Evolutionary conservation across 257 asterid species (phyloP), one percentile per base, ranked within the genome.

Genomic region (Rubia yunnanensis): DNA sequence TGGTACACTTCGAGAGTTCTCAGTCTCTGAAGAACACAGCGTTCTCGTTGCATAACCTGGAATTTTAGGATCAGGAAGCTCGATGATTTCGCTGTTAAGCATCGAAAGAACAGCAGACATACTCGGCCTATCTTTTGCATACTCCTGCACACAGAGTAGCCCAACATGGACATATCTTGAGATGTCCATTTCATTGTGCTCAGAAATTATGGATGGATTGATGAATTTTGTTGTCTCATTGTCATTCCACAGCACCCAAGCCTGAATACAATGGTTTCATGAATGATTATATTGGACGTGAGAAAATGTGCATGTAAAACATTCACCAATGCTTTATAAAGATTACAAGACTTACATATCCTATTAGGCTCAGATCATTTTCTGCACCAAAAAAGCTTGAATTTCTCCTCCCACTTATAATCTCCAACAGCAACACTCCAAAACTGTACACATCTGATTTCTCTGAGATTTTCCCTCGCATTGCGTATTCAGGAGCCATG

Each of bases 401-500:
- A 80, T 83, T 87, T 83, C 73, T 80, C 72, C 69, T 80, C 44
- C 89, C 95, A 22, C 76, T 75, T 14, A 63, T 72, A 80, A 87
- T 83, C 84, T 87, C 90, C 1, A 83, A 63, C 35, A 87, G 64
- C 69, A 85, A 44, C 54, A 87, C 85, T 66, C 89, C 92, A 4
- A 79, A 81, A 79, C 88, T 83, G 74, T 76, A 87, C 8, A 83
- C 82, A 63, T 87, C 95, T 30, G 87, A 84, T 55, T 76, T 87
- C 63, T 87, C 89, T 1, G 95, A 84, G 74, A 84, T 80, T 76
- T 80, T 82, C 67, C 95, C 95, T 57, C 76, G 69, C 76, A 84
- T 30, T 39, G 89, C 89, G 35, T 87, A 87, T 67, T 84, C 95
- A 0, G 91, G 95, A 48, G 95, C 89, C 67, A 63, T 63, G 34